Evolutionary conservation across 208 protist genomes (phyloP), one percentile per base, ranked within the genome.

Genomic region (Wallacemonas rigidus): DNA sequence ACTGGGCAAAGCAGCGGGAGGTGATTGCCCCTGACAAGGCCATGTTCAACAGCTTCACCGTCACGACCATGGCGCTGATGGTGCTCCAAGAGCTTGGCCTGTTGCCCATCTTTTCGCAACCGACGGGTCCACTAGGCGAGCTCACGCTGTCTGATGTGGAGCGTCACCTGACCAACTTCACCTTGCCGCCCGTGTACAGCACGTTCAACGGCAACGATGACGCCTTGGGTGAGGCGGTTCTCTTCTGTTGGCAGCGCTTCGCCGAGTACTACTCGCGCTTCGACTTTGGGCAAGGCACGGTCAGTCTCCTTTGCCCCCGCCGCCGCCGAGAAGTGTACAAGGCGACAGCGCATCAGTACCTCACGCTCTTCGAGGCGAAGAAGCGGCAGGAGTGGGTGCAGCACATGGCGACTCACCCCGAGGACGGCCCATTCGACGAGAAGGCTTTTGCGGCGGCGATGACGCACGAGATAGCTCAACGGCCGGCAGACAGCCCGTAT

Each of bases 31-130:
- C 92, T 1, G 90, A 94, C 44, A 92, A 93, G 67, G 67, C 62
- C 12, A 92, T 81, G 53, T 93, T 97, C 76, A 97, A 94, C 80
- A 95, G 90, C 76, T 97, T 97, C 68, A 93, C 92, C 70, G 79
- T 95, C 44, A 97, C 92, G 1, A 93, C 86, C 14, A 97, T 97
- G 90, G 74, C 90, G 5, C 78, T 94, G 41, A 97, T 94, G 92
- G 92, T 97, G 60, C 73, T 97, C 62, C 92, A 97, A 77, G 92
- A 97, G 71, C 78, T 97, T 39, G 87, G 87, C 3, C 75, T 97
- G 64, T 70, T 97, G 15, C 92, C 92, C 7, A 74, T 94, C 43
- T 95, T 97, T 61, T 45, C 63, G 40, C 61, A 71, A 3, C 82
- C 88, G 0, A 94, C 85, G 17, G 90, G 90, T 6, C 67, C 82